A percentile compares a stretch with the other conserved stretches of the same genome.
Evolutionary conservation across 1,284 basidiomycete species (phyloP).

Genomic region (Golubevia sp.): DNA sequence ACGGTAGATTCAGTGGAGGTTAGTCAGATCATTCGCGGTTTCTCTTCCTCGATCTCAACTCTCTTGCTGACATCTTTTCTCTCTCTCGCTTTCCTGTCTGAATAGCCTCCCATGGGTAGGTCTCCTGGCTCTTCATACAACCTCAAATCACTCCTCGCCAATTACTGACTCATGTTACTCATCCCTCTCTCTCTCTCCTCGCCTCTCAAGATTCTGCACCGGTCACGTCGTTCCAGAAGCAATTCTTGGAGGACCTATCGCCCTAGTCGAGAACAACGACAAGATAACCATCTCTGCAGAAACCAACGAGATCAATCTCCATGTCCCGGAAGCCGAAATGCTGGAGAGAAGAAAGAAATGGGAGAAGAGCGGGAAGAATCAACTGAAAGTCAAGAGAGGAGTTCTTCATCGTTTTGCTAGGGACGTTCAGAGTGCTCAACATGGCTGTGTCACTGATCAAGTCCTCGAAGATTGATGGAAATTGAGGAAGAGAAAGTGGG

Average conservation of each 20-base stretch:
- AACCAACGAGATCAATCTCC: conserved; percentile 28
- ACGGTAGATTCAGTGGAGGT: conserved; percentile 93
- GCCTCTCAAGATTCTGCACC: conserved; percentile 30
- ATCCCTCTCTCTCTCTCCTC: not conserved
- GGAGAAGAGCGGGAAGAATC: conserved; percentile 21
- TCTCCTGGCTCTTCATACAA: no score
- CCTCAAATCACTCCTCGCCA: no score
- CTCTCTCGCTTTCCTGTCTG: no score
- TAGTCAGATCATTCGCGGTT: no score
- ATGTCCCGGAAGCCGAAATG: conserved; percentile 17
- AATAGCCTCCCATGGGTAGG: no score
- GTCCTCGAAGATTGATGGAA: no score
- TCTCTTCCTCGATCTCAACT: no score
- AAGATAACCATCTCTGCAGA: conserved; percentile 40
- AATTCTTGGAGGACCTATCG: conserved; percentile 47
- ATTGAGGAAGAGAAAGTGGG: no score
- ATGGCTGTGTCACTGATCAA: conserved; percentile 27
- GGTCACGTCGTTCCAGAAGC: conserved; percentile 54
- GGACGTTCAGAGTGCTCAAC: conserved; percentile 29
- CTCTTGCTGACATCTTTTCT: no score
- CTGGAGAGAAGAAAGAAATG: conserved; percentile 15
- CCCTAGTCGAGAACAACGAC: conserved; percentile 43
- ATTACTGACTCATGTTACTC: no score
- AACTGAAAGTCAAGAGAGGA: conserved; percentile 25
- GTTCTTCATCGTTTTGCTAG: conserved; percentile 27